Evolutionary conservation across 306 rosid genomes (phyloP), one percentile per base, ranked within the genome.

Genomic region (Vachellia collinsii): DNA sequence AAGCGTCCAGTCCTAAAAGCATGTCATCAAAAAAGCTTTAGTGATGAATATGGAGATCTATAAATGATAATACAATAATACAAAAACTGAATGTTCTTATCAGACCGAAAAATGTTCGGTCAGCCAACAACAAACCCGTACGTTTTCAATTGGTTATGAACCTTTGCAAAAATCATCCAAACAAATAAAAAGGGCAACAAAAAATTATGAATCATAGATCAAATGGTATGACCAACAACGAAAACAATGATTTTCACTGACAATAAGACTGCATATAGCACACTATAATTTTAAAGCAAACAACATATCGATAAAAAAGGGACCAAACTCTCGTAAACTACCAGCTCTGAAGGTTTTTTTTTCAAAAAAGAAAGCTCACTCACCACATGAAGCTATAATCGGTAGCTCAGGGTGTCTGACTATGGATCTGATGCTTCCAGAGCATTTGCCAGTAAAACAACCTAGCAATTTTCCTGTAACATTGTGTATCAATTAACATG

Each of bases 381-480:
- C 85, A 95, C 99, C 99, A 79, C 94, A 95, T 42, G 99, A 93
- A 76, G 97, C 98, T 71, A 96, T 43, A 61, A 93, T 90, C 19
- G 99, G 97, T 72, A 83, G 85, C 76, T 96, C 91, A 2, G 97
- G 97, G 82, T 93, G 98, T 86, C 93, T 92, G 74, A 90, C 92
- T 78, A 96, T 93, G 66, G 99, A 96, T 84, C 89, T 92, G 77
- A 96, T 89, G 87, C 99, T 96, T 80, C 98, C 99, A 53, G 98
- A 88, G 86, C 99, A 96, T 87, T 96, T 93, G 16, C 99, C 99
- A 77, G 87, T 36, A 82, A 89, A 95, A 72, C 91, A 85, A 19
- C 98, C 99, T 77, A 91, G 64, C 81, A 92, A 53, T 79, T 95
- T 93, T 58, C 99, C 99, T 95, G 93, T 25, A 63, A 70, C 41